Conservation (phyloP, 208 protist species). For the Phytomonas sp. region DNA sequence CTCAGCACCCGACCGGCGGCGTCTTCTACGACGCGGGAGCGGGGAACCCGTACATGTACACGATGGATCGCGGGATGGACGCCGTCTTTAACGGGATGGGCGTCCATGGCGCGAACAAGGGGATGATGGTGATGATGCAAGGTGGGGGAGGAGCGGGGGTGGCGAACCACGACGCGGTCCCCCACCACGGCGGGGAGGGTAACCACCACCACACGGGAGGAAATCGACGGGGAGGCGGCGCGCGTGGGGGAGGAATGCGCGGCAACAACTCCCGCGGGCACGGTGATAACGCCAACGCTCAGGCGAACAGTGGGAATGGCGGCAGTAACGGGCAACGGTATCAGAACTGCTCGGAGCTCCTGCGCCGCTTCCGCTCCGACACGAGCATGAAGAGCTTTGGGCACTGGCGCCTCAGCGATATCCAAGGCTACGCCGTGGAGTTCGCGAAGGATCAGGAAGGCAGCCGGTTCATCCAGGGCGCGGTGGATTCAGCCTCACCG, state of each 20-base stretch:
- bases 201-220: slow-evolving; percentile 12
- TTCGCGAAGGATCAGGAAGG: slow-evolving; percentile 96
- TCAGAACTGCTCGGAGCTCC: slow-evolving; percentile 51
- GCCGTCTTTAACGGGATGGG: background rate
- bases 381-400: slow-evolving; percentile 28
- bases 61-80: slow-evolving; percentile 10
- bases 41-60: slow-evolving; percentile 13
- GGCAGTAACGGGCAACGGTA: slow-evolving; percentile 19
- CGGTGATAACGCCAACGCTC: slow-evolving; percentile 6
- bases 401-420: slow-evolving; percentile 71
- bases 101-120: background rate
- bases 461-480: slow-evolving; percentile 96
- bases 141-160: slow-evolving; percentile 12
- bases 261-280: slow-evolving; percentile 14
- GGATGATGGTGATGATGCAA: slow-evolving; percentile 14
- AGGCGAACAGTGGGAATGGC: slow-evolving; percentile 18
- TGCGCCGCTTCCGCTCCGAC: slow-evolving; percentile 59
- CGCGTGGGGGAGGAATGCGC: background rate
- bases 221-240: slow-evolving; percentile 11
- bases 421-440: slow-evolving; percentile 90
- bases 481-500: slow-evolving; percentile 81
- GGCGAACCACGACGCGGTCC: slow-evolving; percentile 9
- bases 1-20: background rate
- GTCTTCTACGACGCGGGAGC: slow-evolving; percentile 20
- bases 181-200: slow-evolving; percentile 13